Evolutionary conservation across 2,329 filamentous ascomycete genomes (phyloP), one percentile per base, ranked within the genome.

Genomic region (Diaporthe sp.): DNA sequence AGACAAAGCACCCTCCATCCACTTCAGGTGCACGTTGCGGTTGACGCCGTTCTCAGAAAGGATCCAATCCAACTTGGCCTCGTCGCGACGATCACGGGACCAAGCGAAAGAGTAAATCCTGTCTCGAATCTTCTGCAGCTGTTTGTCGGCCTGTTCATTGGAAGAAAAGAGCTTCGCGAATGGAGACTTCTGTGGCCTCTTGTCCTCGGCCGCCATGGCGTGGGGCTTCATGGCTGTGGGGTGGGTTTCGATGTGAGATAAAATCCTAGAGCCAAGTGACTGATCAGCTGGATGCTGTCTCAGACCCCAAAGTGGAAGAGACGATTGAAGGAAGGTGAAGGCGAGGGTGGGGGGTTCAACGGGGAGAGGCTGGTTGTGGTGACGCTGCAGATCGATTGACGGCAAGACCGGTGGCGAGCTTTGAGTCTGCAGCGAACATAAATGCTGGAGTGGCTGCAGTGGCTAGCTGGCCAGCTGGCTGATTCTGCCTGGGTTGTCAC

Each of bases 21-120:
- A 50, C 22, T 39, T 56, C 44, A 71, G 35, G 22, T 30, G 56
- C 25, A 75, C 70, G 39, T 76, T 76, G 55, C 75, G 75, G 30
- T 76, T 53, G 65, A 76, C 5, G n/a, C 75, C 75, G 7, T 37
- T 32, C 59, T 76, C 63, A 51, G 75, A 76, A 8, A 76, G 15
- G 27, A 73, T 71, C 47, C 59, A 73, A n/a, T 75, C 73, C 22
- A 70, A 37, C 25, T 75, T 76, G 37, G 13, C 35, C 13, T 61
- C 25, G 27, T 76, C 75, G 10, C 73, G 73, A n/a, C 73, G 73
- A 6, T 70, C 39, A 5, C 66, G 70, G 17, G 70, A 71, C 73
- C 73, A 76, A 19, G 61, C 55, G 9, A 69, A 47, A 10, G 51
- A 58, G 59, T 76, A 76, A 37, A 76, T 76, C 37, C 44, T 71